Evolutionary conservation across 805 yeast genomes (phyloP).

Genomic region (Lipomyces anomalus): DNA sequence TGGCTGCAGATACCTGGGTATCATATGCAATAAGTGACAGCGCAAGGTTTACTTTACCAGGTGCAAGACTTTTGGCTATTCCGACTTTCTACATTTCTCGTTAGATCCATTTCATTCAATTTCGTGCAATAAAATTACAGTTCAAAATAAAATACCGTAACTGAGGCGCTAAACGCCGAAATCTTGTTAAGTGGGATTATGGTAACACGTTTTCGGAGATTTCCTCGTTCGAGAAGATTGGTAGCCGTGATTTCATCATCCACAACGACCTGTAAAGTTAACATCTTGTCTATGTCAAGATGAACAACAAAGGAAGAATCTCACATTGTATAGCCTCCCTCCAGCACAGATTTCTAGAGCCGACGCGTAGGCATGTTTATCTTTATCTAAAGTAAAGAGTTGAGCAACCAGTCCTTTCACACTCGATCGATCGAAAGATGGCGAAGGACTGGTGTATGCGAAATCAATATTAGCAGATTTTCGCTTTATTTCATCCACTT

Average conservation of each 20-base stretch:
- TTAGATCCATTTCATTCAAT: too few relatives aligned
- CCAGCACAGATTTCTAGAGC: constrained; percentile 96
- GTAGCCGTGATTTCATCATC: constrained; percentile 84
- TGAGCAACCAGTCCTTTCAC: constrained; percentile 91
- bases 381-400: constrained; percentile 57
- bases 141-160: too few relatives aligned
- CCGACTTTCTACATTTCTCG: constrained; percentile 49
- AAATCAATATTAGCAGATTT: constrained; percentile 71
- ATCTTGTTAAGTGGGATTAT: constrained; percentile 90
- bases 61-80: constrained; percentile 70
- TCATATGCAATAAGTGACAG: constrained; percentile 72
- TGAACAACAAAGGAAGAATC: too few relatives aligned
- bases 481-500: constrained; percentile 53
- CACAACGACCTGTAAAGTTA: too few relatives aligned
- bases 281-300: too few relatives aligned
- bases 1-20: constrained; percentile 64
- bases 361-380: constrained; percentile 54
- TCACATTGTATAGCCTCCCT: constrained; percentile 76
- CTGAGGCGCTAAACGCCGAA: constrained; percentile 50
- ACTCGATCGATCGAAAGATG: constrained; percentile 51
- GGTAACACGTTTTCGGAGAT: constrained; percentile 74
- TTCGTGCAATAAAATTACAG: too few relatives aligned
- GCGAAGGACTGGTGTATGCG: constrained; percentile 57
- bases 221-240: constrained; percentile 70
- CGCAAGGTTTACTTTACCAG: constrained; percentile 86